A percentile compares a stretch with the other conserved stretches of the same genome.
These are phyloP conservation scores for Actinomortierella ambigua DNA, from an alignment of 371 early-diverging fungal genomes.

Conservation along the genomic window DNA sequence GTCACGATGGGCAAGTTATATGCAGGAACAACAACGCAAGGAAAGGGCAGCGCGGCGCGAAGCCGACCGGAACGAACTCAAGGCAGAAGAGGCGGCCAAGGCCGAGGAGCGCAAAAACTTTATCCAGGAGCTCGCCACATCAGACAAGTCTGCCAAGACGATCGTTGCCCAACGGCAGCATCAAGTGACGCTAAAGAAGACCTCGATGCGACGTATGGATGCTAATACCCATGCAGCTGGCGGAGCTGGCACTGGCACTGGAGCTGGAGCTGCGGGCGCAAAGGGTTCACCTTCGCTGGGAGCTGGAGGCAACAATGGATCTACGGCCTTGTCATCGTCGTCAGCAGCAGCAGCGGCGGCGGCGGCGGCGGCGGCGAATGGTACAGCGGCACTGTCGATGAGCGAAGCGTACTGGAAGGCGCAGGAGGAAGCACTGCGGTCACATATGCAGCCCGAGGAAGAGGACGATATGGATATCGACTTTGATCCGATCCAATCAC, in stretches of 20 bases:
- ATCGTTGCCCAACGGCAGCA: slow-evolving; percentile 33
- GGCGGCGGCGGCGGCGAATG: slow-evolving; percentile 50
- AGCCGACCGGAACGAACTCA: slow-evolving; percentile 45
- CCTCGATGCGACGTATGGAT: slow-evolving; percentile 46
- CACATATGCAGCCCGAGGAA: slow-evolving; percentile 19
- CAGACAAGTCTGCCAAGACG: slow-evolving; percentile 41
- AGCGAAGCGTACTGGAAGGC: slow-evolving; percentile 31
- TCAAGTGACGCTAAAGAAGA: slow-evolving; percentile 40
- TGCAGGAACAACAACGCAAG: slow-evolving; percentile 35
- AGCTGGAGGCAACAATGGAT: slow-evolving; percentile 6
- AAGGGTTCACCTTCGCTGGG: no score
- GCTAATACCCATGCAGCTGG: slow-evolving; percentile 14
- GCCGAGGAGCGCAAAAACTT: slow-evolving; percentile 47
- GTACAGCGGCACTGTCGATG: slow-evolving; percentile 6
- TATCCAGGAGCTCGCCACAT: slow-evolving; percentile 53
- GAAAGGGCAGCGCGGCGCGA: slow-evolving; percentile 43
- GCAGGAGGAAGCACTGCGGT: slow-evolving; percentile 50
- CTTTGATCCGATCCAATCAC: slow-evolving; percentile 59
- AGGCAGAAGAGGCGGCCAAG: slow-evolving; percentile 52
- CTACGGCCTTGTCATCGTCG: slow-evolving; percentile 35
- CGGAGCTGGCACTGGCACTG: no score
- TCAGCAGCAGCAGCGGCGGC: slow-evolving; percentile 53
- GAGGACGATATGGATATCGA: slow-evolving; percentile 37
- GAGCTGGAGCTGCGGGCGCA: slow-evolving; percentile 2
- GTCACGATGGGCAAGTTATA: slow-evolving; percentile 24